Conservation (phyloP, 176 grass and related monocot species). For the Musa acuminata region DNA sequence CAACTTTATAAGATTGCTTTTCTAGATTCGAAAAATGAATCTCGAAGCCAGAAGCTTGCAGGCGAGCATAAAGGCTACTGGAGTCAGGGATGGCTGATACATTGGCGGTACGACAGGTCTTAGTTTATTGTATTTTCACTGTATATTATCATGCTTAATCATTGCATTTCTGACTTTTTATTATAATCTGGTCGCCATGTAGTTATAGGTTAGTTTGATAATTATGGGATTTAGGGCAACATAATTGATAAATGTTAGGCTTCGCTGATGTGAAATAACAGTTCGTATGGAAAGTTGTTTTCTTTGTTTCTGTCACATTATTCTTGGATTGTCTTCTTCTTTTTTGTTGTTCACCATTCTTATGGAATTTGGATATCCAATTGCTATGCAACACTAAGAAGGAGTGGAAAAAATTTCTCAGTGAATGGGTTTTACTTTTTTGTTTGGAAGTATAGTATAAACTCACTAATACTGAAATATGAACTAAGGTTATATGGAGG, state of each 20-base stretch:
- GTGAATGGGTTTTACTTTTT: too few relatives aligned
- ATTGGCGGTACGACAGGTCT: slow-evolving; percentile 36
- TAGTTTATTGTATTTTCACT: not conserved
- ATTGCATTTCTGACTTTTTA: not conserved
- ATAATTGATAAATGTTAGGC: too few relatives aligned
- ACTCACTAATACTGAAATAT: too few relatives aligned
- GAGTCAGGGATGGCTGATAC: slow-evolving; percentile 81
- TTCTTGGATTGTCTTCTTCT: not conserved
- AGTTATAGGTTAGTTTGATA: too few relatives aligned
- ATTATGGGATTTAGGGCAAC: too few relatives aligned
- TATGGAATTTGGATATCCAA: not conserved
- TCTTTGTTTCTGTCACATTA: not conserved
- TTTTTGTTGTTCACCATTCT: not conserved
- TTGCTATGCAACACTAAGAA: too few relatives aligned
- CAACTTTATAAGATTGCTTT: not conserved
- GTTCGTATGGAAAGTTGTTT: too few relatives aligned
- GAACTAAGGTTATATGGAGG: too few relatives aligned
- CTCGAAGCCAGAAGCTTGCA: slow-evolving; percentile 89
- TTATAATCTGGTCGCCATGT: not conserved
- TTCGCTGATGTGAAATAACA: too few relatives aligned
- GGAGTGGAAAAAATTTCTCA: too few relatives aligned
- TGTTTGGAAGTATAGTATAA: too few relatives aligned
- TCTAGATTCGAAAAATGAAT: slow-evolving; percentile 96
- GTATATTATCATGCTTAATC: not conserved
- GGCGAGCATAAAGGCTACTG: slow-evolving; percentile 66